Evolutionary conservation across 176 grass and related monocot genomes (phyloP), one percentile per base, ranked within the genome.

Genomic region (Aegilops umbellulata): DNA sequence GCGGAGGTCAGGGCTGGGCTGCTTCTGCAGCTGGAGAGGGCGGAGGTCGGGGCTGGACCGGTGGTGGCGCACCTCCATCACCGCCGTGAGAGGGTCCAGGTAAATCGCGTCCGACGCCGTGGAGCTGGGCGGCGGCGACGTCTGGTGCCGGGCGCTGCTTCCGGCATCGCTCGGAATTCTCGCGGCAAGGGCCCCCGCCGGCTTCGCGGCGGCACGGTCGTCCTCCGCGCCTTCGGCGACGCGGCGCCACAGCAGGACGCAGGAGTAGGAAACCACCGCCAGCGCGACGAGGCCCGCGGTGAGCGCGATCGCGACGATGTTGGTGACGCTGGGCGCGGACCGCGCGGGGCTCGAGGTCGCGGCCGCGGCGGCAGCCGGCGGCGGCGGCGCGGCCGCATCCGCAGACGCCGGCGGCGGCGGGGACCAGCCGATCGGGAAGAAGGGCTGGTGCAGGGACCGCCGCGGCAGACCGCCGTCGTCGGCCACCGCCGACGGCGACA

Each of bases 1-100:
- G 6, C 62, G 89, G 83, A 97, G 89, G 76, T 97, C 94, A 0
- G 92, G 94, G 85, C 94, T 97, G 2, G 85, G 79, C 78, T 57
- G 81, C 64, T 84, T 74, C 4, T 82, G 78, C n/a, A 84, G 74
- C 31, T 85, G 77, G 66, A 96, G 83, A 46, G 92, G 92, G 9
- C 35, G 89, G 14, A 94, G 87, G 32, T 97, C 94, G 0, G 94
- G 94, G 83, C 94, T 97, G 79, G 71, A 71, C 8, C 36, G 26
- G 15, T 79, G 80, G 19, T 74, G 82, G 34, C 69, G 65, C 86
- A 89, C 24, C 78, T 83, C 89, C 69, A 82, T 85, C 57, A 77
- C 16, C 73, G 88, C 49, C 32, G 91, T 77, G 80, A 86, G 58
- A 31, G 87, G 77, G 63, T 93, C 81, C 69, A 90, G 81, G 77